phyloP scores from a whole-genome alignment of 257 asterid species.

The Solanum pennellii region DNA sequence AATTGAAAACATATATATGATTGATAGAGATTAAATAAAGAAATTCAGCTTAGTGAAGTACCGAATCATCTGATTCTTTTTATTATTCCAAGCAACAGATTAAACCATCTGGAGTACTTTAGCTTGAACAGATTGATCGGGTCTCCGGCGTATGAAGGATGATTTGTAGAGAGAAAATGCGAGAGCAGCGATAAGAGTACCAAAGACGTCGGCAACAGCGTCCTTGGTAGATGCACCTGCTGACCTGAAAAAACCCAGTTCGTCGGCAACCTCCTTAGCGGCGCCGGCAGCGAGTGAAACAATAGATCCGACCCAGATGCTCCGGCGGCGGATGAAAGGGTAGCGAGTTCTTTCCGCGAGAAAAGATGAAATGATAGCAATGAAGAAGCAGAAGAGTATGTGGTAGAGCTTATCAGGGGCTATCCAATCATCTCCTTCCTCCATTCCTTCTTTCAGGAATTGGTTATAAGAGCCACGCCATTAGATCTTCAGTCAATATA shows the following conservation, averaged over 20 bases:
- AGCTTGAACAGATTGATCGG: slow-evolving; percentile 9
- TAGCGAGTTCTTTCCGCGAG: slow-evolving; percentile 35
- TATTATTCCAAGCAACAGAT: background rate
- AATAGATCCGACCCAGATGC: slow-evolving; percentile 63
- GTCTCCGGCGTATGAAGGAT: slow-evolving; percentile 1
- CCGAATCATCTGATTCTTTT: background rate
- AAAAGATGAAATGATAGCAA: slow-evolving; percentile 33
- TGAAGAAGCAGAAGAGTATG: slow-evolving; percentile 60
- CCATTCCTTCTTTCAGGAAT: slow-evolving; percentile 22
- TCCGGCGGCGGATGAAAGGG: slow-evolving; percentile 48
- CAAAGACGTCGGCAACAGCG: slow-evolving; percentile 50
- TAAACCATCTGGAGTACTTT: slow-evolving; percentile 51
- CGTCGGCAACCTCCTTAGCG: slow-evolving; percentile 78
- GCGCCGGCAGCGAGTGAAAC: slow-evolving; percentile 54
- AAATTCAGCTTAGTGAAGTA: background rate
- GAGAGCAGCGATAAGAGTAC: slow-evolving; percentile 42
- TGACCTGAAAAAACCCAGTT: slow-evolving; percentile 60
- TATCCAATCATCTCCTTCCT: slow-evolving; percentile 67
- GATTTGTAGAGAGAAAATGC: slow-evolving; percentile 19
- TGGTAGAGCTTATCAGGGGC: slow-evolving; percentile 65
- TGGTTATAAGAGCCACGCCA: background rate
- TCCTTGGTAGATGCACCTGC: slow-evolving; percentile 82
- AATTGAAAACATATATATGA: background rate
- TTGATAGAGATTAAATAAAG: background rate
- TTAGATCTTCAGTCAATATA: background rate